These are phyloP conservation scores for Leccinellum luteum DNA, from an alignment of 768 basidiomycete species.

Conservation along the genomic window DNA sequence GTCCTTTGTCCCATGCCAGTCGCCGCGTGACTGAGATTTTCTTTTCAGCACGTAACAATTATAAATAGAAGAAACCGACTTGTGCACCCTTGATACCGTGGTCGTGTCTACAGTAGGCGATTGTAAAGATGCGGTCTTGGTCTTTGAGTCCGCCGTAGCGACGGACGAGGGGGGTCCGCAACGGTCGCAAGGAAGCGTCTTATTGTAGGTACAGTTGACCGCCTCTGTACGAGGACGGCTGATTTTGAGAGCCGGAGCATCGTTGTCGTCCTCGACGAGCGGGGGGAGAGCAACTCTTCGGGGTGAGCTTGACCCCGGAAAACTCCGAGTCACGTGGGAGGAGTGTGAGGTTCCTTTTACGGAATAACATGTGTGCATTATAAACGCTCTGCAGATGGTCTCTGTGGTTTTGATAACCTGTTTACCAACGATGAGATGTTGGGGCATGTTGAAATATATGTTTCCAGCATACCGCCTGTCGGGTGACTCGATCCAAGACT, in stretches of 20 bases:
- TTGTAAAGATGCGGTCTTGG: constrained; percentile 93
- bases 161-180: constrained; percentile 80
- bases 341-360: constrained; percentile 31
- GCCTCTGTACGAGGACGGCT: constrained; percentile 21
- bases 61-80: constrained; percentile 39
- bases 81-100: constrained; percentile 90
- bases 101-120: constrained; percentile 84
- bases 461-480: constrained; percentile 61
- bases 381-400: constrained; percentile 81
- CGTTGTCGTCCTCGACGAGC: constrained; percentile 6
- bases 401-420: constrained; percentile 65
- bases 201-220: constrained; percentile 7
- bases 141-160: constrained; percentile 93
- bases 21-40: constrained; percentile 71
- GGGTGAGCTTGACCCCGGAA: constrained; percentile 11
- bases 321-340: constrained; percentile 20
- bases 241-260: constrained; percentile 32
- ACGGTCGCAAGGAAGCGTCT: constrained; percentile 60
- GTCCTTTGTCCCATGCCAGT: constrained; percentile 99
- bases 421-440: constrained; percentile 3
- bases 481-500: constrained; percentile 76
- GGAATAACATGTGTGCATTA: constrained; percentile 54
- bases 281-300: not conserved
- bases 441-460: not conserved
- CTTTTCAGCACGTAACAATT: not conserved